Percentiles rank a stretch among this genome's conserved stretches.
phyloP scores from a whole-genome alignment of 768 basidiomycete genomes.

The Rhizopogon sp. region DNA sequence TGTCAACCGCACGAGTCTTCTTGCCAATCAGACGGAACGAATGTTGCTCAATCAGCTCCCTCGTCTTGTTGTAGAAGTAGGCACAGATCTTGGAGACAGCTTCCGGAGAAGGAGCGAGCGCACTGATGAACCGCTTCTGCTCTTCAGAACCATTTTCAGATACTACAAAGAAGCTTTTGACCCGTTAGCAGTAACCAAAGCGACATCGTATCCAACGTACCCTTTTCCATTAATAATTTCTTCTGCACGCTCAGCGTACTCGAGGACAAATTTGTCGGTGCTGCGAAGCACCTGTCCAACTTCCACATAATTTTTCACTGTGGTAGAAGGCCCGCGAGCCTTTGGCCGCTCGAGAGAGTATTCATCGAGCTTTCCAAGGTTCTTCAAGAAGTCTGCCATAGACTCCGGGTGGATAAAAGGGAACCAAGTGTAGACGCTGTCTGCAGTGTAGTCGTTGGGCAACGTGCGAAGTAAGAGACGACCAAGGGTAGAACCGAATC shows the following conservation, averaged over 20 bases:
- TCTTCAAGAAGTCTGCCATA: constrained; percentile 56
- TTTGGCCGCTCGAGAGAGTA: constrained; percentile 56
- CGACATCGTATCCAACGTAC: constrained; percentile 28
- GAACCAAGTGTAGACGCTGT: constrained; percentile 82
- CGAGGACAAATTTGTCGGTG: constrained; percentile 36
- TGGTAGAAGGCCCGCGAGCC: constrained; percentile 15
- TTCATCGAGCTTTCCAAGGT: constrained; percentile 46
- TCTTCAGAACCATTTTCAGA: constrained; percentile 30
- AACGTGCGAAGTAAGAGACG: constrained; percentile 70
- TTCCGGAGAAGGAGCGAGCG: constrained; percentile 45
- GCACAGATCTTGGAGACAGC: constrained; percentile 44
- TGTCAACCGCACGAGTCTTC: constrained; percentile 50
- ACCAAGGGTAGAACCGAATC: constrained; percentile 67
- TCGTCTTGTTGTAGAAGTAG: constrained; percentile 65
- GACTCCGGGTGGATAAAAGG: constrained; percentile 74
- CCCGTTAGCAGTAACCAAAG: constrained; percentile 3
- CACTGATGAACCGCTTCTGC: constrained; percentile 45
- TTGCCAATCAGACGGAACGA: constrained; percentile 56
- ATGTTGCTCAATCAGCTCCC: constrained; percentile 46
- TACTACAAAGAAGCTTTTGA: constrained; percentile 60
- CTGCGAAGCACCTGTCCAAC: constrained; percentile 50
- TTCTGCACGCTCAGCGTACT: constrained; percentile 47
- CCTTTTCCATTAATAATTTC: constrained; percentile 56
- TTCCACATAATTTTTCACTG: constrained; percentile 42
- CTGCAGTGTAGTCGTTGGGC: constrained; percentile 61